A percentile compares a stretch with the other conserved stretches of the same genome.
Evolutionary conservation across 768 basidiomycete species (phyloP).

Genomic region (Amanita molliuscula): DNA sequence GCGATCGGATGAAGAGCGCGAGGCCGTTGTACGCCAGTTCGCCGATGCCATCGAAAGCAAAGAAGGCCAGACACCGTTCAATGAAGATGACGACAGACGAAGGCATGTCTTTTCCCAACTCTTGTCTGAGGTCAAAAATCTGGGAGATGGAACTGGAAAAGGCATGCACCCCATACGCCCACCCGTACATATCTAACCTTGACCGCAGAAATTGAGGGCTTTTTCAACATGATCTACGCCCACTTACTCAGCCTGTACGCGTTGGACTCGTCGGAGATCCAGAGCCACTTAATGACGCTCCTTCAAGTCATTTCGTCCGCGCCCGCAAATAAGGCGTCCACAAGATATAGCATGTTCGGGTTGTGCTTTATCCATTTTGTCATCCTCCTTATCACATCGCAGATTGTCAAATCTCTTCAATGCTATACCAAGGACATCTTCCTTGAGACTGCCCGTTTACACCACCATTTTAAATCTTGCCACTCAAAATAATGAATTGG

Average conservation of each 20-base stretch:
- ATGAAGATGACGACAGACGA: constrained; percentile 42
- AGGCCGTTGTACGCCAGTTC: constrained; percentile 54
- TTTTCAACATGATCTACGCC: constrained; percentile 75
- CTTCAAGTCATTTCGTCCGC: constrained; percentile 47
- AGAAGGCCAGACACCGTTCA: constrained; percentile 41
- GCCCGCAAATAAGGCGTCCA: constrained; percentile 36
- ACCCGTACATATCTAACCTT: constrained; percentile 3
- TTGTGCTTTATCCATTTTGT: constrained; percentile 6
- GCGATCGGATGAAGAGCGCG: constrained; percentile 59
- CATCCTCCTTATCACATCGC: constrained; percentile 5
- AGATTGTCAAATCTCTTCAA: constrained; percentile 83
- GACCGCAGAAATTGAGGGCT: constrained; percentile 59
- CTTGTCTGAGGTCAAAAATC: constrained; percentile 47
- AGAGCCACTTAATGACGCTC: constrained; percentile 36
- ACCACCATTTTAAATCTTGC: constrained; percentile 51
- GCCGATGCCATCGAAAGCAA: constrained; percentile 43
- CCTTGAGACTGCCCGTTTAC: constrained; percentile 46
- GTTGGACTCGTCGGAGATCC: constrained; percentile 43
- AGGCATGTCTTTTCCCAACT: constrained; percentile 50
- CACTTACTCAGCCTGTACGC: constrained; percentile 59
- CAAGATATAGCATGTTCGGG: constrained; percentile 72
- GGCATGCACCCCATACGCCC: constrained; percentile 28
- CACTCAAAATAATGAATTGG: constrained; percentile 48
- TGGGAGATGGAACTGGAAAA: constrained; percentile 73
- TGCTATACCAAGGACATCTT: constrained; percentile 53